These are phyloP conservation scores for Pseudocercospora musae DNA, from an alignment of 2,329 filamentous ascomycete species.

Conservation along the genomic window DNA sequence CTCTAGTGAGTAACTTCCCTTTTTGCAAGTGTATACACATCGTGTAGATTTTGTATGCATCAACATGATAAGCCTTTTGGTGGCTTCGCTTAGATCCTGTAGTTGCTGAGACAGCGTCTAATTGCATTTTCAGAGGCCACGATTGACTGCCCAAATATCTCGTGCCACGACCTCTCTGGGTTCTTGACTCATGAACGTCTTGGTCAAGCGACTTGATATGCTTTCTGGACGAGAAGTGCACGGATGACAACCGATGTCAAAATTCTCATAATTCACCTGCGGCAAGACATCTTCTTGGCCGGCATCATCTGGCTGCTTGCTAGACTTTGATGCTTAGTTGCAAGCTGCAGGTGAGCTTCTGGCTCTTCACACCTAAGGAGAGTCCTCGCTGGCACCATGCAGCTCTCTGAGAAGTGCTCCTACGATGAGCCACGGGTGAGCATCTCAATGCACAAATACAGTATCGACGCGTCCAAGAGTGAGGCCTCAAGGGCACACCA, in stretches of 20 bases:
- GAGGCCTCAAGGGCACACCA: too few species aligned
- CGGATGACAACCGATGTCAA: too few species aligned
- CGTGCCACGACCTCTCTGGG: too few species aligned
- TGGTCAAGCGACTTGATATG: too few species aligned
- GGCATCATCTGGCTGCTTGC: not conserved
- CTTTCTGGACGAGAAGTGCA: too few species aligned
- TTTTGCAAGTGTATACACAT: not conserved
- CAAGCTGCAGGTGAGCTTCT: not conserved
- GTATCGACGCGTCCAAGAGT: too few species aligned
- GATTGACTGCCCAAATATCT: too few species aligned
- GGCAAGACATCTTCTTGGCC: too few species aligned
- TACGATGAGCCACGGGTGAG: too few species aligned
- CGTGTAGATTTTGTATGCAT: not conserved
- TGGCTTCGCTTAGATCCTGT: not conserved
- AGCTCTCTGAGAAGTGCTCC: not conserved
- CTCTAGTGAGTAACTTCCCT: constrained; percentile 35
- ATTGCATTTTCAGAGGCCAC: not conserved
- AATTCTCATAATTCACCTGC: too few species aligned
- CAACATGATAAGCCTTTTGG: not conserved
- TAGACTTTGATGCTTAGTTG: not conserved
- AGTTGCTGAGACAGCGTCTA: not conserved
- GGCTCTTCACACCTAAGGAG: not conserved
- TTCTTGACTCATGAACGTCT: too few species aligned
- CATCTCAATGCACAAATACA: too few species aligned
- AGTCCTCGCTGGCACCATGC: not conserved